Conservation (phyloP, 306 rosid species). For the Trifolium dubium region DNA sequence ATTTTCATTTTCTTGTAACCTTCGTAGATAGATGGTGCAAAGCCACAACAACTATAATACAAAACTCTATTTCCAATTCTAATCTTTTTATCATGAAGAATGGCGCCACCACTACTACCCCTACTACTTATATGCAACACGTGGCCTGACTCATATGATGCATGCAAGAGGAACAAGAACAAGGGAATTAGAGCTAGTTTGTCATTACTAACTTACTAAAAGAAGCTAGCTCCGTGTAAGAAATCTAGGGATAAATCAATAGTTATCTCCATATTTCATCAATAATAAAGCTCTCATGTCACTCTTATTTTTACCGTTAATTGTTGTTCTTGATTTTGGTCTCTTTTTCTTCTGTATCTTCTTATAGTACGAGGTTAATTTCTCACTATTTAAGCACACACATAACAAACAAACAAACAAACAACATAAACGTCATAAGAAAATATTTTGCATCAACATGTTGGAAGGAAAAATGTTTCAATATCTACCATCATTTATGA, state of each 20-base stretch:
- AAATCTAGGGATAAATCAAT: too few relatives aligned
- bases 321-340: too few relatives aligned
- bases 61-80: neutral
- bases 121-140: constrained; percentile 13
- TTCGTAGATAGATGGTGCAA: too few relatives aligned
- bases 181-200: too few relatives aligned
- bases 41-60: too few relatives aligned
- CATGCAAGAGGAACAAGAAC: too few relatives aligned
- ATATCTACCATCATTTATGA: neutral
- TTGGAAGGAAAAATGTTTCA: constrained; percentile 16
- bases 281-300: too few relatives aligned
- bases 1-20: neutral
- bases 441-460: constrained; percentile 7
- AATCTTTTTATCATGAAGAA: neutral
- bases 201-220: too few relatives aligned
- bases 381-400: neutral
- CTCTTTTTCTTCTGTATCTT: neutral
- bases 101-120: neutral
- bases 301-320: too few relatives aligned
- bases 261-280: too few relatives aligned
- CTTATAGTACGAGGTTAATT: neutral
- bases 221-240: too few relatives aligned
- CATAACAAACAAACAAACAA: neutral
- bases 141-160: too few relatives aligned
- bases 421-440: neutral